phyloP scores from a whole-genome alignment of 768 basidiomycete species.

The Tulasnella sp. region DNA sequence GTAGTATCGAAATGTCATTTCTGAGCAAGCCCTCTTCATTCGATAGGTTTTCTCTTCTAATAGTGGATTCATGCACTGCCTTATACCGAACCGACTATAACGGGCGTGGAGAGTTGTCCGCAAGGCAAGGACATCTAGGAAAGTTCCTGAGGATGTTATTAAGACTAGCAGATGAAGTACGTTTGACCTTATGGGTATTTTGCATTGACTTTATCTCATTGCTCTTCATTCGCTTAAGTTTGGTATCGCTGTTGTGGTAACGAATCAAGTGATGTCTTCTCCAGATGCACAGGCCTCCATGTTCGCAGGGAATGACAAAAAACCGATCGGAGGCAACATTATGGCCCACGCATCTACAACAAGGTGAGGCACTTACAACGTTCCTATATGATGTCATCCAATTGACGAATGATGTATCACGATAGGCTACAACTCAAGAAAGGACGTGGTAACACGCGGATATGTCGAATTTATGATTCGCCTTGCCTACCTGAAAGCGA shows the following conservation, averaged over 20 bases:
- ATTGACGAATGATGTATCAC: constrained; percentile 8
- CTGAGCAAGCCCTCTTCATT: background rate
- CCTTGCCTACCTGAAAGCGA: constrained; percentile 96
- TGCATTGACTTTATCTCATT: background rate
- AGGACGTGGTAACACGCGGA: constrained; percentile 77
- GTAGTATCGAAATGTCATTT: background rate
- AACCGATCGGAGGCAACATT: constrained; percentile 98
- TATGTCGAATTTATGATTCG: constrained; percentile 96
- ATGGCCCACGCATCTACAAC: constrained; percentile 98
- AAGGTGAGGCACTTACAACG: constrained; percentile 37
- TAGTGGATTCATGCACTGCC: constrained; percentile 93
- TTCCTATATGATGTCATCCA: background rate
- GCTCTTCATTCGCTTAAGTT: constrained; percentile 41
- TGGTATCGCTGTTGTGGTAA: constrained; percentile 92
- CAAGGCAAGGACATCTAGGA: constrained; percentile 88
- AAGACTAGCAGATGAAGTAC: constrained; percentile 89
- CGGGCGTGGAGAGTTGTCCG: constrained; percentile 89
- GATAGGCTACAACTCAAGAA: constrained; percentile 83
- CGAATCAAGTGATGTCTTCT: constrained; percentile 98
- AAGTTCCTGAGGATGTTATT: constrained; percentile 90
- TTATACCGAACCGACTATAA: constrained; percentile 92
- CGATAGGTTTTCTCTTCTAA: constrained; percentile 80
- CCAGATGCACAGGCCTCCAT: constrained; percentile 88
- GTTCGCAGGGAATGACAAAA: constrained; percentile 84
- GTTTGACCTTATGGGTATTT: constrained; percentile 18